These are phyloP conservation scores for Rubia balearica DNA, from an alignment of 305 asterid species.

Conservation along the genomic window DNA sequence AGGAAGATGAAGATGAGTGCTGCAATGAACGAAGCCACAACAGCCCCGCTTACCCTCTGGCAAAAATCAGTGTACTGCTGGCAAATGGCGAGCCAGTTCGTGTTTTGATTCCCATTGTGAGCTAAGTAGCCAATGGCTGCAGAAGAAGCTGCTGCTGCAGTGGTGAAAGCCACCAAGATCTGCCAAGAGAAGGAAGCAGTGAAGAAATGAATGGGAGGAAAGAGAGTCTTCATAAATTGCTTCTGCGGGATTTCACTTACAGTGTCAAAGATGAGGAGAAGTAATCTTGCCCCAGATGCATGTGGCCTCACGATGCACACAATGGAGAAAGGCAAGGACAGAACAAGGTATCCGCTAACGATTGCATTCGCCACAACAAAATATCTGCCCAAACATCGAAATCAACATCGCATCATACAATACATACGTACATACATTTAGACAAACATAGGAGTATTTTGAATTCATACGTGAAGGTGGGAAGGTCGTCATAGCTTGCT, in stretches of 20 bases:
- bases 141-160: slow-evolving; percentile 60
- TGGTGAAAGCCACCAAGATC: slow-evolving; percentile 50
- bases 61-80: slow-evolving; percentile 62
- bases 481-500: slow-evolving; percentile 77
- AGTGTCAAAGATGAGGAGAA: slow-evolving; percentile 60
- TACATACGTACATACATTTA: no score
- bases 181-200: slow-evolving; percentile 10
- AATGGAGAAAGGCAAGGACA: slow-evolving; percentile 73
- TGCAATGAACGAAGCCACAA: slow-evolving; percentile 71
- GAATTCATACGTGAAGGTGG: slow-evolving; percentile 59
- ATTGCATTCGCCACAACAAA: slow-evolving; percentile 67
- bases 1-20: slow-evolving; percentile 43
- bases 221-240: background rate
- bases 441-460: no score
- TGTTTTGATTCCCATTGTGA: slow-evolving; percentile 55
- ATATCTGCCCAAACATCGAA: slow-evolving; percentile 37
- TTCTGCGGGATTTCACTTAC: slow-evolving; percentile 19
- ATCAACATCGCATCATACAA: no score
- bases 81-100: slow-evolving; percentile 70
- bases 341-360: slow-evolving; percentile 63
- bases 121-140: slow-evolving; percentile 73
- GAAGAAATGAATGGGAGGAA: background rate
- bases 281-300: slow-evolving; percentile 40
- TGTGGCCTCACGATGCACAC: slow-evolving; percentile 68
- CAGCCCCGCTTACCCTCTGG: slow-evolving; percentile 66